Conservation (phyloP, 208 protist genomes). For the Porcisia hertigi region DNA sequence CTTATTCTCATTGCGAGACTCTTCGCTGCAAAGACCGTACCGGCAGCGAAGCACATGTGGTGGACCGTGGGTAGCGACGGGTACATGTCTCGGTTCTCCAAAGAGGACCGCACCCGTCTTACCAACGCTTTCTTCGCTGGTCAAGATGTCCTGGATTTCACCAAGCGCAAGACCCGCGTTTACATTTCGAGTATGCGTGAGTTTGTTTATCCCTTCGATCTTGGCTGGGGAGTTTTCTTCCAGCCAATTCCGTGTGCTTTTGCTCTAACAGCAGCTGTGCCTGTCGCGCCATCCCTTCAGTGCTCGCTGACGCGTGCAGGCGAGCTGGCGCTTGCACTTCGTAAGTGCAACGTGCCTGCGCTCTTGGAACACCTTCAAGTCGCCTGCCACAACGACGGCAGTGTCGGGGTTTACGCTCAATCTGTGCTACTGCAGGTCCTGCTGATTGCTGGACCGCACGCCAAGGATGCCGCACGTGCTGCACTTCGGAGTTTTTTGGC, state of each 20-base stretch:
- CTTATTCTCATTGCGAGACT: conserved; percentile 64
- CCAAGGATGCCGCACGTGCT: conserved; percentile 34
- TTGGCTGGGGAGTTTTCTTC: conserved; percentile 60
- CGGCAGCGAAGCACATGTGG: conserved; percentile 69
- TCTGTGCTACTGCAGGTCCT: conserved; percentile 65
- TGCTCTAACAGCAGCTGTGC: conserved; percentile 11
- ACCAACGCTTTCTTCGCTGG: conserved; percentile 56
- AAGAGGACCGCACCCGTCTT: conserved; percentile 37
- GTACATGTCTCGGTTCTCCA: conserved; percentile 54
- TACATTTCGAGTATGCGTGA: conserved; percentile 61
- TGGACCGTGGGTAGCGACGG: conserved; percentile 69
- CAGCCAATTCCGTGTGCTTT: conserved; percentile 63
- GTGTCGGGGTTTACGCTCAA: conserved; percentile 45
- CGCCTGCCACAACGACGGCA: conserved; percentile 54
- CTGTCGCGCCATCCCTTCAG: conserved; percentile 16
- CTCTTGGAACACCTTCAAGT: conserved; percentile 38
- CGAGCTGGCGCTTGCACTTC: conserved; percentile 10
- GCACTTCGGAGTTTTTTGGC: conserved; percentile 52
- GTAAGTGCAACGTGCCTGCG: background rate
- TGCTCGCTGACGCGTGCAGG: background rate
- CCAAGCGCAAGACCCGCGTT: conserved; percentile 35
- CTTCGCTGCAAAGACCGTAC: conserved; percentile 36
- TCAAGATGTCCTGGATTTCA: conserved; percentile 23
- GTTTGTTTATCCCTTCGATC: conserved; percentile 27
- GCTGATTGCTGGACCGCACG: conserved; percentile 35